phyloP scores from a whole-genome alignment of 768 basidiomycete genomes.

The Pilatotrama ljubarskyi region DNA sequence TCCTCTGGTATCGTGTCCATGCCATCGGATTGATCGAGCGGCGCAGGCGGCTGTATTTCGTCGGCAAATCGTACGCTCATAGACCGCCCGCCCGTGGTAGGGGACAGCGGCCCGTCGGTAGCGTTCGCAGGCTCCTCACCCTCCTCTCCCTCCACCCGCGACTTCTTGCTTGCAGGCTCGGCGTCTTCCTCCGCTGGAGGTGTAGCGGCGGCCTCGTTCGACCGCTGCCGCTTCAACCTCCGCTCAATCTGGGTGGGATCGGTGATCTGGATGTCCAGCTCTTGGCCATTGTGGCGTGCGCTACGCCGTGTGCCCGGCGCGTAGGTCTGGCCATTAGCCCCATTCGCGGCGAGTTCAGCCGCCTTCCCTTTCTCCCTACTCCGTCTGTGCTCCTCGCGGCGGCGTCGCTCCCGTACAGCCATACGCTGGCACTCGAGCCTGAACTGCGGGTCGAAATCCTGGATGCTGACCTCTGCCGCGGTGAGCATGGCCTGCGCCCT shows the following conservation, averaged over 20 bases:
- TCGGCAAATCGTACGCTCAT: constrained; percentile 53
- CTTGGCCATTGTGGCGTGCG: constrained; percentile 69
- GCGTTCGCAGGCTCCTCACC: constrained; percentile 53
- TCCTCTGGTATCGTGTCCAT: background rate
- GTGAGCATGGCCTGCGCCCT: constrained; percentile 90
- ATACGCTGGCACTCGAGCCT: constrained; percentile 84
- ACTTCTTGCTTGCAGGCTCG: constrained; percentile 55
- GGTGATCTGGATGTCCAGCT: constrained; percentile 70
- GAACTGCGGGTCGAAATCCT: constrained; percentile 82
- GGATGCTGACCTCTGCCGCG: constrained; percentile 80
- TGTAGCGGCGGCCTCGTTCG: constrained; percentile 52
- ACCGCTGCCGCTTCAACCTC: constrained; percentile 68
- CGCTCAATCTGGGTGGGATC: constrained; percentile 74
- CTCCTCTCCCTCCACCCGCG: constrained; percentile 33
- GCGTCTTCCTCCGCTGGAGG: constrained; percentile 54
- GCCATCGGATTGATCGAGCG: constrained; percentile 13
- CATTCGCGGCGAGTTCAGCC: constrained; percentile 15
- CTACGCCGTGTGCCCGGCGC: constrained; percentile 65
- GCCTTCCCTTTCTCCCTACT: constrained; percentile 36
- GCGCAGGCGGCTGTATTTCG: constrained; percentile 23
- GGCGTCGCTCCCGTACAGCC: constrained; percentile 72
- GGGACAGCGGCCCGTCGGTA: constrained; percentile 22
- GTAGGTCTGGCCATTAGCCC: constrained; percentile 31
- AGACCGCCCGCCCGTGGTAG: constrained; percentile 9
- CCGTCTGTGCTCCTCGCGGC: constrained; percentile 50